These are phyloP conservation scores for Oryza glaberrima DNA, from an alignment of 176 grass and related monocot genomes.

Conservation along the genomic window DNA sequence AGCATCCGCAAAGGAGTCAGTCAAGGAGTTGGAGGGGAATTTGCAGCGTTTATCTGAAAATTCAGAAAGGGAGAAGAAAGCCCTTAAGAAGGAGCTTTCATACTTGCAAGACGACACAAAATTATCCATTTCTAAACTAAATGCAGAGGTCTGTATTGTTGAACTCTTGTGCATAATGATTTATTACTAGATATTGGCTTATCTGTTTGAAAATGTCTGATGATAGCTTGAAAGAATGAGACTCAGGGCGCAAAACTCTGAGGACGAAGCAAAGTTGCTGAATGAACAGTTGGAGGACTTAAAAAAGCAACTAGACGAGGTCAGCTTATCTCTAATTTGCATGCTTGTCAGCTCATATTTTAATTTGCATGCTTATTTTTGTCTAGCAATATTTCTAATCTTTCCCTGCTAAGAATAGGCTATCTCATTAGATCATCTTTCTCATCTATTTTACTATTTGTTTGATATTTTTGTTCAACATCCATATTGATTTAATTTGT, in stretches of 20 bases:
- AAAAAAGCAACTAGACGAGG: conserved; percentile 71
- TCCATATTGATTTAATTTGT: conserved; percentile 28
- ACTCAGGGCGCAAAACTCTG: conserved; percentile 75
- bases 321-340: conserved; percentile 34
- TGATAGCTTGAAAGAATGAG: conserved; percentile 72
- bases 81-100: conserved; percentile 69
- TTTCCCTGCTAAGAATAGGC: conserved; percentile 22
- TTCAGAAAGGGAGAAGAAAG: conserved; percentile 85
- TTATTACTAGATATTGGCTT: conserved; percentile 29
- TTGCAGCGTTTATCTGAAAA: conserved; percentile 69
- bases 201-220: conserved; percentile 32
- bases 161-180: conserved; percentile 30
- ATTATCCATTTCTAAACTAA: conserved; percentile 61
- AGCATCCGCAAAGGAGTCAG: conserved; percentile 66
- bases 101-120: conserved; percentile 73
- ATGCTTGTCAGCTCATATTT: neutral
- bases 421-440: conserved; percentile 10
- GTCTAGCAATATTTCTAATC: neutral
- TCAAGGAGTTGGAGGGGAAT: conserved; percentile 69
- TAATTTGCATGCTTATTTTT: neutral
- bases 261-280: conserved; percentile 68
- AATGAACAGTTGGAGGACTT: conserved; percentile 63
- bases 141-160: conserved; percentile 67
- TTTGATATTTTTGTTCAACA: conserved; percentile 44
- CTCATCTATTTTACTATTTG: neutral